Conservation (phyloP, 1,284 basidiomycete species). For the Ustilago cynodontis region DNA sequence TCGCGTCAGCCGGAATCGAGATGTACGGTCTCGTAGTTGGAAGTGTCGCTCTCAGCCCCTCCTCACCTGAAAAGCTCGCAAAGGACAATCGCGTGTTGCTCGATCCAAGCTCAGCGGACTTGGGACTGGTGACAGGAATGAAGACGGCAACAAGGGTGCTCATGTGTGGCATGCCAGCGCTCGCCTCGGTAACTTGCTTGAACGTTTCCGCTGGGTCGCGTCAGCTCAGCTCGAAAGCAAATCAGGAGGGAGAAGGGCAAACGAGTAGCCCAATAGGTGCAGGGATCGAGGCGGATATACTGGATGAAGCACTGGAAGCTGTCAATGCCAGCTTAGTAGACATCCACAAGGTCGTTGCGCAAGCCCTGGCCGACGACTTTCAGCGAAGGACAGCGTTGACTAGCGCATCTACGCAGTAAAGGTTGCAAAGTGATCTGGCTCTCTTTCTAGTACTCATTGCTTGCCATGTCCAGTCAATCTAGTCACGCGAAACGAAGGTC, state of each 20-base stretch:
- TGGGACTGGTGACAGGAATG: slow-evolving; percentile 69
- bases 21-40: slow-evolving; percentile 85
- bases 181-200: slow-evolving; percentile 80
- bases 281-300: slow-evolving; percentile 17
- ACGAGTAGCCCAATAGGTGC: slow-evolving; percentile 6
- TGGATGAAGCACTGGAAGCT: slow-evolving; percentile 28
- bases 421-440: neutral
- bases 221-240: slow-evolving; percentile 4
- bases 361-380: slow-evolving; percentile 42
- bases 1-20: slow-evolving; percentile 89
- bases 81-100: slow-evolving; percentile 73
- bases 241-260: neutral
- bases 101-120: slow-evolving; percentile 84
- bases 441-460: neutral
- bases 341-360: slow-evolving; percentile 49
- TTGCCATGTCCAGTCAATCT: neutral
- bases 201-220: slow-evolving; percentile 32
- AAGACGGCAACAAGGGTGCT: slow-evolving; percentile 72
- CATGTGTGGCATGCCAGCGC: slow-evolving; percentile 86
- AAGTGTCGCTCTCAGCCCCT: slow-evolving; percentile 75
- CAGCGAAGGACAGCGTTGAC: slow-evolving; percentile 32
- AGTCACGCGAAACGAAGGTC: neutral
- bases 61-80: slow-evolving; percentile 4
- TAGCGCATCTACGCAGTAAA: neutral
- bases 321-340: slow-evolving; percentile 39